These are phyloP conservation scores for Persicaria tinctoria DNA, from an alignment of 148 eudicot species.

Conservation along the genomic window DNA sequence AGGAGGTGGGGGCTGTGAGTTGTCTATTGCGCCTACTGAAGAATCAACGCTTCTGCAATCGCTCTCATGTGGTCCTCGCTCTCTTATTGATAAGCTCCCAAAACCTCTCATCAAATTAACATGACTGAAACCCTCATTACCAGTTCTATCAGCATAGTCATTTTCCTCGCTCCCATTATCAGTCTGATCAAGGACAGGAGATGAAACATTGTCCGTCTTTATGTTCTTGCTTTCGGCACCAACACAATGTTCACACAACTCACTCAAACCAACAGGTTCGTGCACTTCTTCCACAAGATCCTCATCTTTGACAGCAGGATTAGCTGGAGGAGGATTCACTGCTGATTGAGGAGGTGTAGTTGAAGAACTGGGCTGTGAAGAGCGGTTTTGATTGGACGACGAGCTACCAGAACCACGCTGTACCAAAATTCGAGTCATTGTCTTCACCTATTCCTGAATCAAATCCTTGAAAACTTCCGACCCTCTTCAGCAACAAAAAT, in stretches of 20 bases:
- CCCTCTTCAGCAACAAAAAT: slow-evolving; percentile 10
- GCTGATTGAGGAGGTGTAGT: slow-evolving; percentile 34
- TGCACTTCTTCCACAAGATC: slow-evolving; percentile 36
- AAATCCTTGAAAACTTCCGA: slow-evolving; percentile 9
- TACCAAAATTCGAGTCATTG: slow-evolving; percentile 86
- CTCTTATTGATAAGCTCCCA: slow-evolving; percentile 30
- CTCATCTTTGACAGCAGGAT: slow-evolving; percentile 34
- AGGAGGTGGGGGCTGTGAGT: slow-evolving; percentile 82
- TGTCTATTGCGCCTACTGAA: slow-evolving; percentile 23
- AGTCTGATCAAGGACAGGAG: slow-evolving; percentile 25
- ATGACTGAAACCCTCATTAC: slow-evolving; percentile 25
- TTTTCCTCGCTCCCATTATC: slow-evolving; percentile 26
- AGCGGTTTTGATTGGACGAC: slow-evolving; percentile 48
- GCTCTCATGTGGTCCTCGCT: slow-evolving; percentile 25
- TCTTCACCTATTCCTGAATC: slow-evolving; percentile 14
- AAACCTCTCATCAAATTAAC: slow-evolving; percentile 27
- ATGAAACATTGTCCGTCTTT: slow-evolving; percentile 29
- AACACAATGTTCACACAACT: slow-evolving; percentile 24
- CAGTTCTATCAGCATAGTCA: slow-evolving; percentile 28
- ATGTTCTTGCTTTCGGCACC: slow-evolving; percentile 24
- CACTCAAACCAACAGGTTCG: slow-evolving; percentile 39
- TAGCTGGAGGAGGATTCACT: slow-evolving; percentile 23
- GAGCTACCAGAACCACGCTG: slow-evolving; percentile 80
- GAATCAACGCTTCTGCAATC: slow-evolving; percentile 26
- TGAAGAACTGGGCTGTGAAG: slow-evolving; percentile 44